A percentile compares a stretch with the other conserved stretches of the same genome.
Conservation (phyloP, 176 grass and related monocot genomes). For the Chloris gayana region DNA sequence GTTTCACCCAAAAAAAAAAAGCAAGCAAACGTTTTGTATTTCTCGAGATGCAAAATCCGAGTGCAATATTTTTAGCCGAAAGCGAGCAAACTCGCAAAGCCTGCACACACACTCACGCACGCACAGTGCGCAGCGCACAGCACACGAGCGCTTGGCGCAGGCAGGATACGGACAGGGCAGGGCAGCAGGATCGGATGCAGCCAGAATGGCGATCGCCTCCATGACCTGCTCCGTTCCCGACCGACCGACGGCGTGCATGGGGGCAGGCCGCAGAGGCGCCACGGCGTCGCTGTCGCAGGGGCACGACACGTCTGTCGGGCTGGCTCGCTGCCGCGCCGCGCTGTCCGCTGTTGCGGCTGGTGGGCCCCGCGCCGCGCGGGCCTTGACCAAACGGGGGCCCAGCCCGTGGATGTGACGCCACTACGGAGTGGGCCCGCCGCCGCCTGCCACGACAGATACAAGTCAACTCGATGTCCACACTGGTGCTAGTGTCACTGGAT, state of each 20-base stretch:
- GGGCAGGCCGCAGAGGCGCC: neutral
- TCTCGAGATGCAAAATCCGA: neutral
- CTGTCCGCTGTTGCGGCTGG: neutral
- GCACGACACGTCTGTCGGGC: constrained; percentile 9
- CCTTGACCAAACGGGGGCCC: neutral
- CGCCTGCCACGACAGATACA: neutral
- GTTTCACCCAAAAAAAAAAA: neutral
- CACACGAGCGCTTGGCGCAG: neutral
- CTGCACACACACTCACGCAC: neutral
- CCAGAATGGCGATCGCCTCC: constrained; percentile 3
- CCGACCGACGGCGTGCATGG: neutral
- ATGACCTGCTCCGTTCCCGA: neutral
- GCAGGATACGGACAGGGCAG: neutral
- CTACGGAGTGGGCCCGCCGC: neutral
- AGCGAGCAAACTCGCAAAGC: neutral
- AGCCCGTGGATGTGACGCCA: constrained; percentile 7
- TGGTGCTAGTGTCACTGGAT: neutral
- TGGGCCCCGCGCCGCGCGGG: neutral
- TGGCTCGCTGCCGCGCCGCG: constrained; percentile 9
- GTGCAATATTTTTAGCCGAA: neutral
- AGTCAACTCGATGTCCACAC: constrained; percentile 33
- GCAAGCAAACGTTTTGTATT: neutral
- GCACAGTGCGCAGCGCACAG: neutral
- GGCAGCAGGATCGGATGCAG: constrained; percentile 1
- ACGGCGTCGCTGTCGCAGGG: constrained; percentile 9